Evolutionary conservation across 2,329 filamentous ascomycete species (phyloP), one percentile per base, ranked within the genome.

Genomic region (Hyphodiscus sp.): DNA sequence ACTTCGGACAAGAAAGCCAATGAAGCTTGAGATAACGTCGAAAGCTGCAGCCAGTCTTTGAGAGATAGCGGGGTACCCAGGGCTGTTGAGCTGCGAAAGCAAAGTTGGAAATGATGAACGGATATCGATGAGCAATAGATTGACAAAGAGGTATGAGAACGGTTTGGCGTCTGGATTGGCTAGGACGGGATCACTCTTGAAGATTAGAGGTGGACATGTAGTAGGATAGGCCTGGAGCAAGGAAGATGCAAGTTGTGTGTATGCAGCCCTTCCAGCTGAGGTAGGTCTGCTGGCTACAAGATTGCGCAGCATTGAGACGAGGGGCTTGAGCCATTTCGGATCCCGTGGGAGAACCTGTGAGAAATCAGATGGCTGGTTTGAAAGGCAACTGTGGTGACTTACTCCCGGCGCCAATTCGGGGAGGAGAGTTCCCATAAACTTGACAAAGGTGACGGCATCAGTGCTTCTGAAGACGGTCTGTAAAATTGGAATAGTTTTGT

Each of bases 101-200:
- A 88, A 72, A 2, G 76, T 72, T 1, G 85, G 84, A 20, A 83
- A 73, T 0, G 81, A 81, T 13, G 83, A 78, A 42, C 82, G 78
- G 23, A 87, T 73, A 63, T 88, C 85, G 53, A 86, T 80, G 33
- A 86, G 75, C 7, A 86, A 64, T n/a, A 86, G 75, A 59, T 79
- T 85, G 51, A 86, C 68, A 53, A 87, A 75, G 3, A 87, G 71
- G 61, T 83, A 86, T 1, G 80, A 77, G 56, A 82, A 79, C 0
- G 82, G 77, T 56, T 79, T 82, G 33, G 74, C 71, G 10, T 67
- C 63, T 20, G 54, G 42, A 43, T 49, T 51, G 42, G 50, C 45
- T 26, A 51, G 50, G 10, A 49, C 33, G n/a, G n/a, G n/a, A 4
- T 70, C 64, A 51, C 76, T 71, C 8, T 71, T 69, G 68, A 87